Evolutionary conservation across 331 rosid species (phyloP).

Genomic region (Malus hybrid): DNA sequence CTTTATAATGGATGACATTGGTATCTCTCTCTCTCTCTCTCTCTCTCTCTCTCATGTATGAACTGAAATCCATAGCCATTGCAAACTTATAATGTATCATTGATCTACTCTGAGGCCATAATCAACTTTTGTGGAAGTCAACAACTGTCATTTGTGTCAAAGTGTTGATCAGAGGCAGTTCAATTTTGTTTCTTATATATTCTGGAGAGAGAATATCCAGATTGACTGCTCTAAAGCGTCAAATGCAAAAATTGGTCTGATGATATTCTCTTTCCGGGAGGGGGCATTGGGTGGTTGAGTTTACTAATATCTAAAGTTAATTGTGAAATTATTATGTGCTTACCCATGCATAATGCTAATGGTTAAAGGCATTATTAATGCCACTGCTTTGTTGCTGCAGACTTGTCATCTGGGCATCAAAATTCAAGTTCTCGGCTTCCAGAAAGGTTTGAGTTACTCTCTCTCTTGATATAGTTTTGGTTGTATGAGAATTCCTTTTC

Average conservation of each 20-base stretch:
- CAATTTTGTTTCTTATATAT: not conserved
- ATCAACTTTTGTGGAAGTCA: not conserved
- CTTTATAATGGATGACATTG: conserved; percentile 70
- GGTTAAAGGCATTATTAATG: not conserved
- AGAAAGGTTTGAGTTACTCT: conserved; percentile 66
- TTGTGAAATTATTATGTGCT: not conserved
- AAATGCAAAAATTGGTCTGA: not conserved
- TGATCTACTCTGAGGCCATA: not conserved
- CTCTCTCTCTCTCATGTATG: conserved; percentile 1
- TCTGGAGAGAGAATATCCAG: not conserved
- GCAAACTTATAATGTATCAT: not conserved
- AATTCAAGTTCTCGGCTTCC: conserved; percentile 80
- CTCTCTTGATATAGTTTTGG: not conserved
- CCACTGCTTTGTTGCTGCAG: conserved; percentile 38
- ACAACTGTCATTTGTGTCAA: not conserved
- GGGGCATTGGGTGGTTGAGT: not conserved
- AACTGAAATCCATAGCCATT: not conserved
- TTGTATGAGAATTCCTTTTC: conserved; percentile 8
- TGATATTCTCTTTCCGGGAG: not conserved
- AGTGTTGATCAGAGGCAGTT: conserved; percentile 2
- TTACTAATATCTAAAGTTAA: not conserved
- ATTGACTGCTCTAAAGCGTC: not conserved
- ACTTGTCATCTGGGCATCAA: conserved; percentile 68
- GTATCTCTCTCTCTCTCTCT: conserved; percentile 32
- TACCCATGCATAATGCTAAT: not conserved